These are phyloP conservation scores for Diplodia mutila DNA, from an alignment of 2,329 filamentous ascomycete species.

Conservation along the genomic window DNA sequence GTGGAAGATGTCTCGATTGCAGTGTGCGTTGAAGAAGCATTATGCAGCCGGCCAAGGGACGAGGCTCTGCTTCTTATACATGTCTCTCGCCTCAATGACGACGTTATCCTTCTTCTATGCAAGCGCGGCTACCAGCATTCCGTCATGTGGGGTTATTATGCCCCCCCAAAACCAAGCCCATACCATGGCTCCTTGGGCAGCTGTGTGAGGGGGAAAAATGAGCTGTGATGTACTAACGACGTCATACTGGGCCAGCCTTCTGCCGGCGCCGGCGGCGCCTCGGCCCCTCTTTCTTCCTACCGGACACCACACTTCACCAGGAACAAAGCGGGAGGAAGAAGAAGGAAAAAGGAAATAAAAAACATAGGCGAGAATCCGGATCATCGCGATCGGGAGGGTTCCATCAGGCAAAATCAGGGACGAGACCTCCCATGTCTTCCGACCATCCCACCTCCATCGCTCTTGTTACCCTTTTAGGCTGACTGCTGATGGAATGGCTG, in stretches of 20 bases:
- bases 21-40: neutral
- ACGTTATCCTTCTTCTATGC: neutral
- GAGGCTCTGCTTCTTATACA: neutral
- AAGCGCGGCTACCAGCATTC: neutral
- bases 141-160: conserved; percentile 6
- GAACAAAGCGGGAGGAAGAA: neutral
- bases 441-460: neutral
- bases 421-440: neutral
- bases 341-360: neutral
- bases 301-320: neutral
- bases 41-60: neutral
- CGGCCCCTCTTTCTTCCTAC: neutral
- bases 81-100: neutral
- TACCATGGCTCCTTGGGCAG: neutral
- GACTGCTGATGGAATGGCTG: no score
- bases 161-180: neutral
- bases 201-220: no score
- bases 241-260: neutral
- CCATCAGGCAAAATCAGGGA: neutral
- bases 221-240: neutral
- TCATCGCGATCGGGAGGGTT: neutral
- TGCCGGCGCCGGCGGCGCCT: neutral
- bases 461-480: neutral
- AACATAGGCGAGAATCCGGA: neutral
- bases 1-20: neutral